Evolutionary conservation across 768 basidiomycete species (phyloP).

Genomic region (Fomitopsis pulvina): DNA sequence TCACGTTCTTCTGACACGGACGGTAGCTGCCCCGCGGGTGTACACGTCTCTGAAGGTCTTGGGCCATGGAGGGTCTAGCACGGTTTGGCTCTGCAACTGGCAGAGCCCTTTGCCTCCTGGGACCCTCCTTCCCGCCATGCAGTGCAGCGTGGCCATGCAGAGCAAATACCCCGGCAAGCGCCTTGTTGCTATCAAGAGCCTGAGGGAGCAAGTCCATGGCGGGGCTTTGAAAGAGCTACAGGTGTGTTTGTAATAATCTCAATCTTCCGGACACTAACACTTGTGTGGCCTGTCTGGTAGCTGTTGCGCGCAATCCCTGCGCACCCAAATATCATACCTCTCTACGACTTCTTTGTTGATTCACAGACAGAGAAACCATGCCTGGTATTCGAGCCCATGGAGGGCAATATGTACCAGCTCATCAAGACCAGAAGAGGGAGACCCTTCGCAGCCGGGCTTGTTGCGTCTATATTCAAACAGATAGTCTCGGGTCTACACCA

Average conservation of each 20-base stretch:
- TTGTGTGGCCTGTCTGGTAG: conserved; percentile 34
- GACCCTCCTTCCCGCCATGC: conserved; percentile 90
- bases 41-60: conserved; percentile 95
- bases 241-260: conserved; percentile 40
- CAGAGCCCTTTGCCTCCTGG: conserved; percentile 90
- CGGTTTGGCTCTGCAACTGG: conserved; percentile 99
- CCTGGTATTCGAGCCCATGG: conserved; percentile 99
- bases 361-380: conserved; percentile 94
- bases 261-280: conserved; percentile 8
- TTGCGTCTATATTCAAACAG: conserved; percentile 91
- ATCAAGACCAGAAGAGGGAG: conserved; percentile 95
- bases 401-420: conserved; percentile 98
- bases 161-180: conserved; percentile 94
- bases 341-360: conserved; percentile 99
- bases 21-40: conserved; percentile 70
- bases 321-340: conserved; percentile 95
- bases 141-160: conserved; percentile 85
- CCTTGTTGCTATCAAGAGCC: conserved; percentile 94
- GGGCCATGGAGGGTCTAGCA: conserved; percentile 98
- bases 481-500: conserved; percentile 87
- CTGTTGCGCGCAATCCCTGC: conserved; percentile 91
- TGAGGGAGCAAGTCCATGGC: conserved; percentile 97
- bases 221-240: conserved; percentile 92
- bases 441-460: conserved; percentile 92
- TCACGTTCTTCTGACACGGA: background rate